Percentiles rank a stretch among this genome's conserved stretches.
Evolutionary conservation across 1,139 yeast genomes (phyloP).

Genomic region (Ogataea hybrid): DNA sequence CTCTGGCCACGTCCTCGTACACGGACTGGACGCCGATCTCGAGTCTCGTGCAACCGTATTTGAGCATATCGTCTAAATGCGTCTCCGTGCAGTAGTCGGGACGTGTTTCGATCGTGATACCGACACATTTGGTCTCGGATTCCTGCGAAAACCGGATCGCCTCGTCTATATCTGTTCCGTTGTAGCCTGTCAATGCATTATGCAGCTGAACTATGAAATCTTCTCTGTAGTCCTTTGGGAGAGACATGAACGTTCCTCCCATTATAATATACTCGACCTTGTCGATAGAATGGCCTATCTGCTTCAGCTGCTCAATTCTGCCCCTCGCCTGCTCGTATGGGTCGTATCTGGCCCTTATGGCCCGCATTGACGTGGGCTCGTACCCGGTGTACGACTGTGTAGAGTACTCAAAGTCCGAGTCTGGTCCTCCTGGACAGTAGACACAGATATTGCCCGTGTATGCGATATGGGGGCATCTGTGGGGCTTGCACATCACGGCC

Average conservation of each 20-base stretch:
- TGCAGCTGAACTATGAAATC: slow-evolving; percentile 85
- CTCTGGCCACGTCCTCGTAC: slow-evolving; percentile 97
- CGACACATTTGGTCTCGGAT: slow-evolving; percentile 95
- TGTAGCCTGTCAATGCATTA: slow-evolving; percentile 92
- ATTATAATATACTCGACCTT: slow-evolving; percentile 96
- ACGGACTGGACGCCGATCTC: slow-evolving; percentile 98
- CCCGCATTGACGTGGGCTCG: slow-evolving; percentile 99
- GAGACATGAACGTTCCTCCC: slow-evolving; percentile 99
- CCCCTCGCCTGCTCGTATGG: slow-evolving; percentile 99
- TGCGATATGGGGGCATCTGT: slow-evolving; percentile 98
- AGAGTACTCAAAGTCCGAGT: slow-evolving; percentile 94
- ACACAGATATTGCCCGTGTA: slow-evolving; percentile 98
- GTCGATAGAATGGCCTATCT: slow-evolving; percentile 93
- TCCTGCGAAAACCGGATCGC: slow-evolving; percentile 91
- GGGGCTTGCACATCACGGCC: slow-evolving; percentile 99
- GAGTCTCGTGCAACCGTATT: slow-evolving; percentile 93
- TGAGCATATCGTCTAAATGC: slow-evolving; percentile 91
- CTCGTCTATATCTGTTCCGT: slow-evolving; percentile 85
- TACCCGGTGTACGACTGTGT: slow-evolving; percentile 98
- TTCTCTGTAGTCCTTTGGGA: slow-evolving; percentile 87
- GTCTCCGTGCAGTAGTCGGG: slow-evolving; percentile 98
- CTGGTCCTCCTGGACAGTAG: slow-evolving; percentile 99
- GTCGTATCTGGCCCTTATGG: slow-evolving; percentile 95
- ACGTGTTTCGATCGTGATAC: slow-evolving; percentile 96
- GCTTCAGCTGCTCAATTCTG: slow-evolving; percentile 91